These are phyloP conservation scores for Udeniomyces megalosporus DNA, from an alignment of 768 basidiomycete species.

Conservation along the genomic window DNA sequence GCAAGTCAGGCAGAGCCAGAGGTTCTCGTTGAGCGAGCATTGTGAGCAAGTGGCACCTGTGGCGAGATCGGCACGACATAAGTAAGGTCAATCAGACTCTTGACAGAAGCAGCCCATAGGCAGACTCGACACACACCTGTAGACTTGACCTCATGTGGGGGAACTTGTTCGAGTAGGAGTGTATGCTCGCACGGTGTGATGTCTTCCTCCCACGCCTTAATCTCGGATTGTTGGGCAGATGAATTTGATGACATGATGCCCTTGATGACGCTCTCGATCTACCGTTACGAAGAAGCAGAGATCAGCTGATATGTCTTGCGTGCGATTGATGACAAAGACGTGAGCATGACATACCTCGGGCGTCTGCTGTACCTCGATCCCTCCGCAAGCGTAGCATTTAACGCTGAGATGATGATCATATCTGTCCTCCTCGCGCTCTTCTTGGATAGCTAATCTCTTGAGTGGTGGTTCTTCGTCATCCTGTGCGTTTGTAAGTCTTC, in stretches of 20 bases:
- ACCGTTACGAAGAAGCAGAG: neutral
- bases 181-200: constrained; percentile 73
- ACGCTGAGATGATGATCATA: constrained; percentile 52
- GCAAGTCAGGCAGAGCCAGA: constrained; percentile 91
- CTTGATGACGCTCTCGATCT: constrained; percentile 45
- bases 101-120: neutral
- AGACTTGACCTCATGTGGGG: constrained; percentile 34
- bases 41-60: constrained; percentile 61
- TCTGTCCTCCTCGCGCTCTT: constrained; percentile 65
- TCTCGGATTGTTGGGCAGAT: constrained; percentile 79
- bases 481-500: too few relatives aligned
- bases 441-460: constrained; percentile 71
- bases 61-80: neutral
- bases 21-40: constrained; percentile 75
- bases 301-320: constrained; percentile 4
- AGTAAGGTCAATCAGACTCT: neutral
- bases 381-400: constrained; percentile 61
- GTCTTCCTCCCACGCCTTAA: constrained; percentile 97
- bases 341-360: neutral
- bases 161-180: constrained; percentile 39
- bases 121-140: constrained; percentile 34
- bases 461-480: constrained; percentile 64
- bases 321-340: neutral
- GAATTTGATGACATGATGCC: constrained; percentile 66
- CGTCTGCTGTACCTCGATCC: constrained; percentile 15